Evolutionary conservation across 2,329 filamentous ascomycete species (phyloP).

Genomic region (Calonectria pseudoreteaudii): DNA sequence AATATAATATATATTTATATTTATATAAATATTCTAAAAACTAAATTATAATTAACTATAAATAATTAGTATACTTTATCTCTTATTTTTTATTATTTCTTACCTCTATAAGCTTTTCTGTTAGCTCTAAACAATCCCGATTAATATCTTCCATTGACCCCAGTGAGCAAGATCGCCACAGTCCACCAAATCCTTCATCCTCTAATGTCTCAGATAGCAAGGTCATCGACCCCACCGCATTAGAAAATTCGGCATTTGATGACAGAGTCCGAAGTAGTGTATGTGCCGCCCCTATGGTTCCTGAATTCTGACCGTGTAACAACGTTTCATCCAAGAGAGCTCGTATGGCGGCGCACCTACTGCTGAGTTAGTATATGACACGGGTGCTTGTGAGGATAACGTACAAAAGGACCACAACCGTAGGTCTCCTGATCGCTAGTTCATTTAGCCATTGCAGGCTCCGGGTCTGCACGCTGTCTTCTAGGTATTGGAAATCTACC

Average conservation of each 20-base stretch:
- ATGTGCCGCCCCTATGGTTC: conserved; percentile 71
- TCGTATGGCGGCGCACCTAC: conserved; percentile 67
- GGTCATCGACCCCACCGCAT: conserved; percentile 59
- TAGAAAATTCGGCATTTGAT: conserved; percentile 63
- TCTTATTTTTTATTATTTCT: conserved; percentile 30
- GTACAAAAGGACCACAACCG: conserved; percentile 70
- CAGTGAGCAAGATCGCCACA: conserved; percentile 70
- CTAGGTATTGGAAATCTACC: conserved; percentile 74
- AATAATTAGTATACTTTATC: not conserved
- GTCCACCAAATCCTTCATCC: conserved; percentile 71
- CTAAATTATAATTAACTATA: conserved; percentile 21
- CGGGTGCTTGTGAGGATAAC: conserved; percentile 39
- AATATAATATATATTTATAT: not conserved
- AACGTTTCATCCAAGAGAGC: conserved; percentile 71
- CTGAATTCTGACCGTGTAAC: conserved; percentile 71
- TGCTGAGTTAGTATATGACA: not conserved
- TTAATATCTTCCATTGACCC: conserved; percentile 53
- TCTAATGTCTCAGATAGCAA: conserved; percentile 66
- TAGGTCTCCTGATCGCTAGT: conserved; percentile 65
- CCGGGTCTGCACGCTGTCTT: conserved; percentile 71
- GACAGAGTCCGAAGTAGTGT: conserved; percentile 69
- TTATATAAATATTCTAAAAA: not conserved
- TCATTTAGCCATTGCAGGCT: conserved; percentile 70
- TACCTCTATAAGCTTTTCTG: conserved; percentile 72
- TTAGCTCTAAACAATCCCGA: conserved; percentile 58